Percentiles rank a stretch among this genome's conserved stretches.
These are phyloP conservation scores for Linaria vulgaris DNA, from an alignment of 257 asterid species.

Conservation along the genomic window DNA sequence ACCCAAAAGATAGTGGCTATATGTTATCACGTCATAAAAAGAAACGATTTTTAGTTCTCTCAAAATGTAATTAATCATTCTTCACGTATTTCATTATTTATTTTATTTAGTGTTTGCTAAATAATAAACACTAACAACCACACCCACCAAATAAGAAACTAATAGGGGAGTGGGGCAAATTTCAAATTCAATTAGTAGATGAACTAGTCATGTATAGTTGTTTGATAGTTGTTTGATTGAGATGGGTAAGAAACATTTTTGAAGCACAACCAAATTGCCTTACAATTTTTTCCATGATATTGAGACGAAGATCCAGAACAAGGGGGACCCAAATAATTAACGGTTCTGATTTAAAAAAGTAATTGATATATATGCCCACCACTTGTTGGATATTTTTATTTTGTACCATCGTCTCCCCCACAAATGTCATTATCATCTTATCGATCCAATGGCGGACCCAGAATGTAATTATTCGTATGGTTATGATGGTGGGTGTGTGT, in stretches of 20 bases:
- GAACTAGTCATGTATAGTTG: not conserved
- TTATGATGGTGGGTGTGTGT: not conserved
- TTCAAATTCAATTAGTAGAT: constrained; percentile 18
- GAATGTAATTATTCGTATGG: constrained; percentile 10
- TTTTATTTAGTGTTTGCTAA: too few species aligned
- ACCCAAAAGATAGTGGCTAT: too few species aligned
- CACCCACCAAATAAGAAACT: too few species aligned
- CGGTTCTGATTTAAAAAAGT: constrained; percentile 21
- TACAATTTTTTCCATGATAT: constrained; percentile 12
- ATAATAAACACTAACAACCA: too few species aligned
- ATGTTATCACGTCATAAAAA: too few species aligned
- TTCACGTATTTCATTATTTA: too few species aligned
- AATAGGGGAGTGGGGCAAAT: too few species aligned
- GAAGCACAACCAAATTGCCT: constrained; percentile 27
- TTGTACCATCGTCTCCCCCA: constrained; percentile 29
- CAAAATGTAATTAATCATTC: too few species aligned
- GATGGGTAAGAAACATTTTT: constrained; percentile 30
- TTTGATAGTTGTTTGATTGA: constrained; percentile 34
- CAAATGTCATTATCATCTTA: constrained; percentile 30
- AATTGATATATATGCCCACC: constrained; percentile 29
- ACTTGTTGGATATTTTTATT: constrained; percentile 28
- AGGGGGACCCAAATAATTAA: constrained; percentile 10
- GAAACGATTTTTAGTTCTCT: too few species aligned
- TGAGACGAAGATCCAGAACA: constrained; percentile 3
- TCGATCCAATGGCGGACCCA: constrained; percentile 16